Evolutionary conservation across 345 rosid species (phyloP).

Genomic region (Corymbia maculata): DNA sequence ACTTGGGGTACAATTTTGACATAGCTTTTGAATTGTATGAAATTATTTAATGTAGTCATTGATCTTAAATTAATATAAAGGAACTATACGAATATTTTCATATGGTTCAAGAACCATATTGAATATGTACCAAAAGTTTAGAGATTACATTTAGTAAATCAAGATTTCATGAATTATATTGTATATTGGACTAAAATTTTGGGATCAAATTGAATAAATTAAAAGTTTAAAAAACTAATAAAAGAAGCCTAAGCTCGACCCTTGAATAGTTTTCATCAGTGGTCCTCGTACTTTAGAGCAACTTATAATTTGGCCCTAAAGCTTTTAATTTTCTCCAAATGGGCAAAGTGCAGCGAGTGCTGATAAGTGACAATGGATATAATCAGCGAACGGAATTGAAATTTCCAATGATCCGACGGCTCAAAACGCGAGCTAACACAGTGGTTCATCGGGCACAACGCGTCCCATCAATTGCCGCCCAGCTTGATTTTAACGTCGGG

Average conservation of each 20-base stretch:
- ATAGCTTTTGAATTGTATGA: too few species aligned
- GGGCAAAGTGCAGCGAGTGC: background rate
- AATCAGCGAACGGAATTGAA: background rate
- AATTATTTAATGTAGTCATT: too few species aligned
- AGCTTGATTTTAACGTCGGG: background rate
- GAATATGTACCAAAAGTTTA: too few species aligned
- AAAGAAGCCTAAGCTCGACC: background rate
- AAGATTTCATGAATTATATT: too few species aligned
- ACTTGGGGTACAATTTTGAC: too few species aligned
- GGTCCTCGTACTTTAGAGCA: background rate
- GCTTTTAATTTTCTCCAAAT: accelerated
- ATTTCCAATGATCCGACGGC: background rate
- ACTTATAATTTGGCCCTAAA: background rate
- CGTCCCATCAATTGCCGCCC: background rate
- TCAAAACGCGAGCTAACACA: background rate
- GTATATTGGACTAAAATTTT: too few species aligned
- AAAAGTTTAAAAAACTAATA: background rate
- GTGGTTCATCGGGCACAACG: background rate
- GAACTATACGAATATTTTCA: too few species aligned
- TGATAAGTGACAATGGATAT: too few species aligned
- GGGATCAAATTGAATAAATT: too few species aligned
- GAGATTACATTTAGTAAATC: too few species aligned
- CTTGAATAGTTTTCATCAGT: background rate
- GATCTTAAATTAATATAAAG: too few species aligned
- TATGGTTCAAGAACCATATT: too few species aligned